Evolutionary conservation across 805 yeast genomes (phyloP).

Genomic region (Kodamaea restingae): DNA sequence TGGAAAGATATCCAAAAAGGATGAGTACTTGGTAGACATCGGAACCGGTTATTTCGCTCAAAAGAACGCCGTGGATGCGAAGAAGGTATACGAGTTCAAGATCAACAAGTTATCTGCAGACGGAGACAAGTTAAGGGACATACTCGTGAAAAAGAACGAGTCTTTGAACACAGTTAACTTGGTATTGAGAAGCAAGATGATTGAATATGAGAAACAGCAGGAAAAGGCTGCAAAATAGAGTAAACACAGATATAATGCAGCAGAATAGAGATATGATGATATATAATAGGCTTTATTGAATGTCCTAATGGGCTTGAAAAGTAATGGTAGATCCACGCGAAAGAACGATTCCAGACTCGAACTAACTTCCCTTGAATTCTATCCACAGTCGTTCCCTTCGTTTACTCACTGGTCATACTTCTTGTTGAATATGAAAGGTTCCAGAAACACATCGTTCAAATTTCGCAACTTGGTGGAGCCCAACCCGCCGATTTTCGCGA

Average conservation of each 20-base stretch:
- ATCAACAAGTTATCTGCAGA: conserved; percentile 70
- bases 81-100: conserved; percentile 67
- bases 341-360: no score
- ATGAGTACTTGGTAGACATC: conserved; percentile 81
- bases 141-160: conserved; percentile 71
- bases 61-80: conserved; percentile 64
- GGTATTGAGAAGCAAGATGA: conserved; percentile 50
- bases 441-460: conserved; percentile 38
- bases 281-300: no score
- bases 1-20: conserved; percentile 63
- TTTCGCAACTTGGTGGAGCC: conserved; percentile 45
- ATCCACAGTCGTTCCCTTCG: no score
- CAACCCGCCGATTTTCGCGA: conserved; percentile 41
- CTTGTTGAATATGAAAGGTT: conserved; percentile 48
- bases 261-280: no score
- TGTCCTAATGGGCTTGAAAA: no score
- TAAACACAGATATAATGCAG: no score
- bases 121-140: conserved; percentile 64
- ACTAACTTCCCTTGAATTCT: no score
- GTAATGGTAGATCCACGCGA: no score
- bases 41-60: conserved; percentile 96
- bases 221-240: neutral
- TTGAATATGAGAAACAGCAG: conserved; percentile 39
- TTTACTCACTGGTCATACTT: neutral
- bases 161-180: conserved; percentile 58